Base-by-base conservation (phyloP, 192 early-diverging fungal species). In the Gamsiella multidivaricata region DNA sequence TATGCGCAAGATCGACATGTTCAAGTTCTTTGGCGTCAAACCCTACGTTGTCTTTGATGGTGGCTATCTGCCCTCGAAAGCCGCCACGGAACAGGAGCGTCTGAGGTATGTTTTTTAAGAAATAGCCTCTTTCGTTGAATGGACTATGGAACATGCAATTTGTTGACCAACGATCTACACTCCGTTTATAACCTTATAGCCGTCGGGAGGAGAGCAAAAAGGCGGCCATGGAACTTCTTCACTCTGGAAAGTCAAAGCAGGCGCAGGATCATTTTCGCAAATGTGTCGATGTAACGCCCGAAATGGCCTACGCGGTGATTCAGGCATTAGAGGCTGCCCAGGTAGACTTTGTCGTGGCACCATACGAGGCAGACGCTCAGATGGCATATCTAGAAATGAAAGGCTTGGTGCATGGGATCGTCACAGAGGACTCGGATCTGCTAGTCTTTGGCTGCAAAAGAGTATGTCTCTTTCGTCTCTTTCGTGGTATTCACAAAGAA, bases 361-460 rank as follows among this genome's bases (percentile, higher is more conserved):
- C 98, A 0, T 99, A 95, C 63, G 98, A 99, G 76, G 98, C 98
- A 0, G 98, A 99, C 66, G 93, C 97, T 9, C 98, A 99, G 80
- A 79, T 99, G 46, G 92, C 94, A 0, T 98, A 87, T 64, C 80
- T 99, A 15, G 88, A 93, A 36, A 79, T 87, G 10, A 75, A 65
- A 22, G 90, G 90, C 2, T 18, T 91, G 12, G 90, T 95, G 10
- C 61, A 85, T 18, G 97, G 94, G 6, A 85, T 94, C 14, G 88
- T 99, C 12, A 96, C 97, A 0, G 97, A 98, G 79, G 98, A 99
- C 81, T 97, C 95, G 6, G 98, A 99, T 79, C 62, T 99, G 33
- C 74, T 99, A 2, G 94, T 92, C 11, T 98, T 96, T 91, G 98
- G 95, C 1, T 95, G 95, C 70, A 69, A 84, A n/a, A 83, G 81